phyloP scores from a whole-genome alignment of 805 yeast species.

The Candida patagonica region DNA sequence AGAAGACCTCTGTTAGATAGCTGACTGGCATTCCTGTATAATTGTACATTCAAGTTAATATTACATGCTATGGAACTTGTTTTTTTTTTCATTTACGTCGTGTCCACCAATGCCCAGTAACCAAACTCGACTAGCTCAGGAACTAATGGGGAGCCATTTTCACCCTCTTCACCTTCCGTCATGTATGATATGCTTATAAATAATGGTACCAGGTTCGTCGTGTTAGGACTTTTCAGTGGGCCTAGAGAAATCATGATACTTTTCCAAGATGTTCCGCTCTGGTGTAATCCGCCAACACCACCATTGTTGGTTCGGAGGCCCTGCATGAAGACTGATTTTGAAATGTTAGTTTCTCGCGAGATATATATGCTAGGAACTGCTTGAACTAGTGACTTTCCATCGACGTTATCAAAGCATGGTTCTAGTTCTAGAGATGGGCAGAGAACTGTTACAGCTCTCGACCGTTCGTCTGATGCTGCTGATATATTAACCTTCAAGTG shows the following conservation, averaged over 20 bases:
- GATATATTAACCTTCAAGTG: constrained; percentile 14
- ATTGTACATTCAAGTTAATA: too few species aligned
- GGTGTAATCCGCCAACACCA: constrained; percentile 9
- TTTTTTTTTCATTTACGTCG: neutral
- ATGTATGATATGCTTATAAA: constrained; percentile 12
- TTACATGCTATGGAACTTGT: too few species aligned
- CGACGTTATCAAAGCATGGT: constrained; percentile 17
- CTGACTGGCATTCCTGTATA: too few species aligned
- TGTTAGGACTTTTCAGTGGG: too few species aligned
- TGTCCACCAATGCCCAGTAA: neutral
- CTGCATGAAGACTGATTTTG: constrained; percentile 23
- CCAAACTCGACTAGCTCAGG: too few species aligned
- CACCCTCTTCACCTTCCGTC: constrained; percentile 4
- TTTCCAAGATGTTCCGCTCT: constrained; percentile 25
- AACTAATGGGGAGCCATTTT: too few species aligned
- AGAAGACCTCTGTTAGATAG: too few species aligned
- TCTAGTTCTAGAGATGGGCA: constrained; percentile 18
- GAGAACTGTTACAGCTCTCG: constrained; percentile 4
- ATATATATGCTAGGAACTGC: constrained; percentile 20
- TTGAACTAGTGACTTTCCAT: constrained; percentile 17
- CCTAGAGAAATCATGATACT: neutral
- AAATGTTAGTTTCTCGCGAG: constrained; percentile 19
- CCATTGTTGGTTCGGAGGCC: constrained; percentile 8
- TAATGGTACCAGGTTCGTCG: constrained; percentile 6
- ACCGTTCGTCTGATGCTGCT: constrained; percentile 5